Base-by-base conservation (phyloP, 2,329 filamentous ascomycete genomes). In the Cercospora nicotianae region DNA sequence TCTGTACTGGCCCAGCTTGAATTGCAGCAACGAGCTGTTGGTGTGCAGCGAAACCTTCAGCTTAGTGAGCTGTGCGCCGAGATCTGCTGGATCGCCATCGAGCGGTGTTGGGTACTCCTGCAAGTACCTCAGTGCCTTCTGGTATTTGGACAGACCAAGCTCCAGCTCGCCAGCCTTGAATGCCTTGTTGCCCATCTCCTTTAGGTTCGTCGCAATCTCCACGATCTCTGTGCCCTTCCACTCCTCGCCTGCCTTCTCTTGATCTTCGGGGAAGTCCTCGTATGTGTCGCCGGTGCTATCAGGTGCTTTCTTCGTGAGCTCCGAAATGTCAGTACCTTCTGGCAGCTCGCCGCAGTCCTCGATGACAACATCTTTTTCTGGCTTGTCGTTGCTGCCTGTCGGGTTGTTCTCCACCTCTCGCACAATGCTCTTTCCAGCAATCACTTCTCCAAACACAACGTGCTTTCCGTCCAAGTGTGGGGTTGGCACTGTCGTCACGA, bases 401-500 rank as follows among this genome's bases (percentile, higher is more conserved):
- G 85, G 84, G 70, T 92, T 83, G 80, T 95, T 95, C 83, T 99
- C 95, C 76, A 98, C 89, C 79, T 94, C 89, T 72, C 95, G 91
- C 36, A 98, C 87, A 42, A 97, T 84, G 70, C 92, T 94, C 86
- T 97, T 98, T 77, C 95, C 95, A 69, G 90, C 91, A 77, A 97
- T 87, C 65, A 98, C 94, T 79, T 97, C 91, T 71, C 95, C 95
- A 75, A 97, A 99, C 26, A 99, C 94, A 58, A 98, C 95, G 82
- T 99, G 94, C 86, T 99, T 99, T 79, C 89, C 89, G 80, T 99
- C 94, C 45, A 98, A 87, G 80, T 98, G 95, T 59, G 93, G 94
- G 13, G 95, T 98, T n/a, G 90, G 86, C 31, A 97, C 92, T 16
- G 95, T 98, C 60, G 95, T 99, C 75, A 98, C 85, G 87, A 99